Base-by-base conservation (phyloP, 1,139 yeast species). In the Pichia sp. region DNA sequence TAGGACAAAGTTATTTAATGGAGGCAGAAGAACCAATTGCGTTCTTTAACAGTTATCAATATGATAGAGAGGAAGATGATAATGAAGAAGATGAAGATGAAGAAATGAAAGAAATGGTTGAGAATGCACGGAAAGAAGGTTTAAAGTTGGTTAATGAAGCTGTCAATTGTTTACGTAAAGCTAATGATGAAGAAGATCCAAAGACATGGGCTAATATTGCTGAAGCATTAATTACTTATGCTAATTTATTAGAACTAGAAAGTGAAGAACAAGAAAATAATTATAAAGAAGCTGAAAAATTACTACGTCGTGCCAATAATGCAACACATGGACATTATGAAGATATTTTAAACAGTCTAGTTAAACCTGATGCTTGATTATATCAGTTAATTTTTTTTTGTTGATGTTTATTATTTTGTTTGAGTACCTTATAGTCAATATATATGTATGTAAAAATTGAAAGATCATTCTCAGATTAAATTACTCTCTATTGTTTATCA, bases 181-280 rank as follows among this genome's bases (percentile, higher is more conserved):
- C 89, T 0, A 79, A 82, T 63, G 79, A 81, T 46, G 80, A 79
- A 33, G 87, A 83, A 46, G 87, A 83, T 37, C 95, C 95, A 0
- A 84, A 83, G 51, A 73, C 84, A 7, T 84, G 92, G 85, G 96
- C 82, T 6, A 77, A 78, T 56, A 70, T 85, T 41, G 96, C 96
- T 2, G 97, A 92, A 64, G 90, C 95, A 1, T 73, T 79, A 62
- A 86, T 90, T 36, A 78, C 84, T 11, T 69, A 86, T 57, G 97
- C 90, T 8, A 89, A 89, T 60, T 63, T 88, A 50, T 72, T 76
- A 55, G 85, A 81, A 9, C 68, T 78, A 40, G 89, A 83, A 37
- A 74, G 85, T 47, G 67, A 69, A 36, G 82, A 81, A 43, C 95
- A 87, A 66, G 85, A 81, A 52, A 59, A 70, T 11, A 67, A 75